Base-by-base conservation (phyloP, 495 filamentous ascomycete species). In the Aspergillus leporis region DNA sequence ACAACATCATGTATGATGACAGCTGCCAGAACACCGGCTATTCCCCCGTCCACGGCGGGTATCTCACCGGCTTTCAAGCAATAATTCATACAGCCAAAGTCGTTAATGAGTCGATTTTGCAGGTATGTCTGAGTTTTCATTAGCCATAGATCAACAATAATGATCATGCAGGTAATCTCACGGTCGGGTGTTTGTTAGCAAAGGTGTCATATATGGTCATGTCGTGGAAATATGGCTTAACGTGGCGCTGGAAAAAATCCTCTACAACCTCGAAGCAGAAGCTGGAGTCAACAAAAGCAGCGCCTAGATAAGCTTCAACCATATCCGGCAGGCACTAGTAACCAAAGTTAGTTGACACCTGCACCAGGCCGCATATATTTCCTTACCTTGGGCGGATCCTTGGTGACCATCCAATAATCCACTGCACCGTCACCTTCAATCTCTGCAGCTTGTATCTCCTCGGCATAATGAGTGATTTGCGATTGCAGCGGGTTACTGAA, bases 201-300 rank as follows among this genome's bases (percentile, higher is more conserved):
- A 89, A 96, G 0, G 84, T 86, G 70, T 96, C 92, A 67, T 96
- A 97, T 31, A 95, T 78, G 12, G 78, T 72, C 88, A 98, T 97
- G 71, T 98, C 91, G 62, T 85, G 81, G 61, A 98, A 98, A 70
- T 83, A 97, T 18, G 85, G 85, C 56, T 78, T 80, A 58, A 98
- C 81, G 57, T 91, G 83, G 7, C 60, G 70, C 22, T 85, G 69
- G 73, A 96, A 96, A 74, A 98, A 98, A 4, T 66, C 69, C 61
- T 91, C 85, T 1, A 98, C 86, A 18, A 85, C 75, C 3, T 64
- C 62, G 71, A 86, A 97, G 58, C 93, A 75, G 73, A 92, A 97
- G 34, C 83, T 81, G 5, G 92, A 93, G 73, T 98, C 94, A 19
- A 98, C 86, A 67, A 97, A 98, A 4, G 96, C 78, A 21, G 94